Evolutionary conservation across 2,329 filamentous ascomycete genomes (phyloP).

Genomic region (Fusarium redolens): DNA sequence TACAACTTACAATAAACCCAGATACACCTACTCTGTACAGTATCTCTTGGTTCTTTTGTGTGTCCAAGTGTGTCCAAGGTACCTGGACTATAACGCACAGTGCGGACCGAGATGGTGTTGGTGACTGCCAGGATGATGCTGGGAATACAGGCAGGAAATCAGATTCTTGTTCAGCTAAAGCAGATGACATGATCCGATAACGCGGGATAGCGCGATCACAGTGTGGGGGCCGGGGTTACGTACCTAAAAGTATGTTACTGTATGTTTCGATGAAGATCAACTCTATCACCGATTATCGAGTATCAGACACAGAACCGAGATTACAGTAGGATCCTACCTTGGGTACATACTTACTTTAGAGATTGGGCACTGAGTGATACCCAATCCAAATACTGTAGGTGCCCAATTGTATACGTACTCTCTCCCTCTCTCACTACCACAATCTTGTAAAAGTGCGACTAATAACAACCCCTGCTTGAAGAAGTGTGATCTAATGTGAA

Average conservation of each 20-base stretch:
- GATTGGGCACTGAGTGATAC: neutral
- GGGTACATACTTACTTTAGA: neutral
- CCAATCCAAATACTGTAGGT: slow-evolving; percentile 2
- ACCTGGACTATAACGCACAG: slow-evolving; percentile 8
- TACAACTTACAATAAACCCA: neutral
- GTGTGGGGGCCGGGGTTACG: slow-evolving; percentile 31
- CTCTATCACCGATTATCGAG: slow-evolving; percentile 1
- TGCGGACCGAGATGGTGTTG: neutral
- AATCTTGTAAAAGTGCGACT: neutral
- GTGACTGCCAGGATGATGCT: slow-evolving; percentile 29
- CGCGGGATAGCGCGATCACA: slow-evolving; percentile 40
- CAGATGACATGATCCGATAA: slow-evolving; percentile 29
- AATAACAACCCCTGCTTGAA: slow-evolving; percentile 20
- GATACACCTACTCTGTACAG: neutral
- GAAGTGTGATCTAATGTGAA: slow-evolving; percentile 27
- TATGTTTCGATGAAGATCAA: neutral
- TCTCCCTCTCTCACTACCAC: neutral
- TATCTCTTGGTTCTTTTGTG: neutral
- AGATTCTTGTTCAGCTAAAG: slow-evolving; percentile 11
- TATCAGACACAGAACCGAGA: neutral
- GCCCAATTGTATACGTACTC: slow-evolving; percentile 11
- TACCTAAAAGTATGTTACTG: neutral
- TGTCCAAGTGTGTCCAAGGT: too few species aligned
- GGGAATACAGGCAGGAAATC: neutral
- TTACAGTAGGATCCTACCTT: neutral